phyloP scores from a whole-genome alignment of 768 basidiomycete species.

The Austroboletus eburneus region DNA sequence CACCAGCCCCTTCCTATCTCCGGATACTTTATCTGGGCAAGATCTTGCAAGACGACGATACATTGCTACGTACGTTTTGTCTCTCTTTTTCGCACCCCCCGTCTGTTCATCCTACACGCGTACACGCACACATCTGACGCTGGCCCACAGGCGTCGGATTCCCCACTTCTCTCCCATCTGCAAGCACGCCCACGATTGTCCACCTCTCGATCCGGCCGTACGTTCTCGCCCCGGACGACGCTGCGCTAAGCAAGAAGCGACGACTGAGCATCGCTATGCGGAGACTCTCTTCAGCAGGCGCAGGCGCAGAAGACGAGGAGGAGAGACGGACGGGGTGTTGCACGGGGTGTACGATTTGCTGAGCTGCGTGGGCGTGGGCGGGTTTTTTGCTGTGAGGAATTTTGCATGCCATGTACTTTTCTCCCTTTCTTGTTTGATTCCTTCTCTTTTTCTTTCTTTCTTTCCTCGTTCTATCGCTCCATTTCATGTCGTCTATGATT shows the following conservation, averaged over 20 bases:
- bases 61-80: constrained; percentile 51
- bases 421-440: too few species aligned
- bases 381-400: too few species aligned
- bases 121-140: too few species aligned
- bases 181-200: constrained; percentile 55
- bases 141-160: constrained; percentile 28
- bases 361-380: not conserved
- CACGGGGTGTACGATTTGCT: constrained; percentile 39
- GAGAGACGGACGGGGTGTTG: constrained; percentile 31
- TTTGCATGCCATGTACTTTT: too few species aligned
- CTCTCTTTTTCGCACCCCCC: not conserved
- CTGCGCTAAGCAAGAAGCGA: constrained; percentile 54
- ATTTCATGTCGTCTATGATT: too few species aligned
- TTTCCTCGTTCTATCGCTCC: too few species aligned
- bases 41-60: constrained; percentile 83
- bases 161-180: constrained; percentile 24
- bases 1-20: constrained; percentile 72
- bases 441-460: too few species aligned
- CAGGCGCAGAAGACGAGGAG: constrained; percentile 14
- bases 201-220: constrained; percentile 70
- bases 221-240: constrained; percentile 46
- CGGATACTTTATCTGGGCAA: constrained; percentile 73
- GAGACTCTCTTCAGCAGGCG: constrained; percentile 14
- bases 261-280: constrained; percentile 28
- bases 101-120: too few species aligned